Percentiles rank a stretch among this genome's conserved stretches.
Conservation (phyloP, 257 asterid species). For the Leptodermis oblonga region DNA sequence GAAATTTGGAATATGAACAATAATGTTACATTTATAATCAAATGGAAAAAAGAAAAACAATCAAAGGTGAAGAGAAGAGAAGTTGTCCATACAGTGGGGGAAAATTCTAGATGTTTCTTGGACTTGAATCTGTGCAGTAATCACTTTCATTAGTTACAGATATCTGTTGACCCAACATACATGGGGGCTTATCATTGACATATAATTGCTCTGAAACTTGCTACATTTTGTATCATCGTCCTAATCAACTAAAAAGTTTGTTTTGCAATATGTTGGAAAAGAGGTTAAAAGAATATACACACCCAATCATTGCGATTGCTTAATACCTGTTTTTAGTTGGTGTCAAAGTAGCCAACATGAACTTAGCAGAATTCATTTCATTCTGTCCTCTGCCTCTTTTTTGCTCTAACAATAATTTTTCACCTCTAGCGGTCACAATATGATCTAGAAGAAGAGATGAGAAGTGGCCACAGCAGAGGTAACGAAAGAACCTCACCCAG, state of each 20-base stretch:
- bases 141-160: too few relatives aligned
- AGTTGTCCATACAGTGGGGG: not conserved
- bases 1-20: too few relatives aligned
- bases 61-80: too few relatives aligned
- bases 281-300: too few relatives aligned
- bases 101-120: too few relatives aligned
- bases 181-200: too few relatives aligned
- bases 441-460: constrained; percentile 78
- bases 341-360: not conserved
- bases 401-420: constrained; percentile 10
- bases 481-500: constrained; percentile 31
- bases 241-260: not conserved
- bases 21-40: not conserved
- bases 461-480: constrained; percentile 52
- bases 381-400: not conserved
- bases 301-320: not conserved
- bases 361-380: not conserved
- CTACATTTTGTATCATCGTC: not conserved
- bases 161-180: too few relatives aligned
- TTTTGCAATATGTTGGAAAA: not conserved
- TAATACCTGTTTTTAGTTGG: not conserved
- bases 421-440: constrained; percentile 60
- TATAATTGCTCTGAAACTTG: not conserved
- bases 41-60: too few relatives aligned
- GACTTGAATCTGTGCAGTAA: not conserved